Evolutionary conservation across 2,329 filamentous ascomycete species (phyloP).

Genomic region (Pseudogymnoascus sp.): DNA sequence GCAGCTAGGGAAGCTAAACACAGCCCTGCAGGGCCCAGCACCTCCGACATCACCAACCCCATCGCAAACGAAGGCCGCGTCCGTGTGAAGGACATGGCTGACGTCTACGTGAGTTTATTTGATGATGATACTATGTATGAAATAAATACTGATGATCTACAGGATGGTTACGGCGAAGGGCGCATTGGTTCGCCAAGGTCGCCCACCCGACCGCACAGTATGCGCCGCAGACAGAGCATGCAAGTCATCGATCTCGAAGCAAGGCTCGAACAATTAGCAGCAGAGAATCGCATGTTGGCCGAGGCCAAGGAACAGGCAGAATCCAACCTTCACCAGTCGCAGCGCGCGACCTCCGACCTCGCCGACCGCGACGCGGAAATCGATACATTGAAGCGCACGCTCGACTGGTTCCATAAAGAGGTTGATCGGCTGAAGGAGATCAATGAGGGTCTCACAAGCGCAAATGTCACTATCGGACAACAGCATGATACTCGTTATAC

Average conservation of each 20-base stretch:
- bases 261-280: slow-evolving; percentile 72
- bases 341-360: slow-evolving; percentile 62
- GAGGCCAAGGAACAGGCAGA: slow-evolving; percentile 67
- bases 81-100: slow-evolving; percentile 78
- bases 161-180: slow-evolving; percentile 93
- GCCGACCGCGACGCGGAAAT: slow-evolving; percentile 84
- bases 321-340: slow-evolving; percentile 49
- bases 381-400: slow-evolving; percentile 67
- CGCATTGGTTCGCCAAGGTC: slow-evolving; percentile 80
- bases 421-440: slow-evolving; percentile 72
- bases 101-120: slow-evolving; percentile 75
- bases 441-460: slow-evolving; percentile 70
- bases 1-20: slow-evolving; percentile 35
- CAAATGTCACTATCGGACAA: slow-evolving; percentile 68
- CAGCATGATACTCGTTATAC: slow-evolving; percentile 65
- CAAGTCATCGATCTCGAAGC: slow-evolving; percentile 89
- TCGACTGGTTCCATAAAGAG: slow-evolving; percentile 76
- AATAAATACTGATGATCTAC: slow-evolving; percentile 19
- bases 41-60: slow-evolving; percentile 58
- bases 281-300: slow-evolving; percentile 74
- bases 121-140: background rate
- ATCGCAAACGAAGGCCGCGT: slow-evolving; percentile 82
- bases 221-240: slow-evolving; percentile 96
- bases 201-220: slow-evolving; percentile 86
- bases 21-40: slow-evolving; percentile 34